Evolutionary conservation across 768 basidiomycete species (phyloP).

Genomic region (Lentinula boryana): DNA sequence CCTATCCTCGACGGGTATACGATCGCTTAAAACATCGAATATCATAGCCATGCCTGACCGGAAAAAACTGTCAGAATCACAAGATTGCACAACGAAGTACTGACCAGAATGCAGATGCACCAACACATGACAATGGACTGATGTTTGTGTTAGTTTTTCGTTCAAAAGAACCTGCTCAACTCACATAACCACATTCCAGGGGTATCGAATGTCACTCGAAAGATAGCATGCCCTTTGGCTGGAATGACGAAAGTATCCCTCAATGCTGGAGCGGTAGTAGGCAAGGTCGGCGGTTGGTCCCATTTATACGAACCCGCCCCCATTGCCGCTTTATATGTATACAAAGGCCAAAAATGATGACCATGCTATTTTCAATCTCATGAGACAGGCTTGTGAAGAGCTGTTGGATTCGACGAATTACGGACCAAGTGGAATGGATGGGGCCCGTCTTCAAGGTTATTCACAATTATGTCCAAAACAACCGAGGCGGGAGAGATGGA

Average conservation of each 20-base stretch:
- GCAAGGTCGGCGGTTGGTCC: conserved; percentile 1
- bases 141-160: not conserved
- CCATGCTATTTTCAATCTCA: not conserved
- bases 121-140: conserved; percentile 6
- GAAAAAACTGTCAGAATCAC: not conserved
- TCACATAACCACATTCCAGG: conserved; percentile 8
- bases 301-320: conserved; percentile 4
- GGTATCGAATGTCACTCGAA: conserved; percentile 6
- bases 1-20: not conserved
- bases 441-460: conserved; percentile 6
- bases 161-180: not conserved
- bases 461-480: conserved; percentile 6
- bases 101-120: conserved; percentile 1
- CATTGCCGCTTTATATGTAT: conserved; percentile 3
- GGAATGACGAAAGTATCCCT: conserved; percentile 9
- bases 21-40: conserved; percentile 5
- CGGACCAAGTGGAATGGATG: conserved; percentile 7
- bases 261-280: conserved; percentile 4
- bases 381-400: no score
- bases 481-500: not conserved
- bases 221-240: conserved; percentile 6
- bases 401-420: not conserved
- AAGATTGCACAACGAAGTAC: not conserved
- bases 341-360: conserved; percentile 9
- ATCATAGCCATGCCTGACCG: conserved; percentile 5